Conservation (phyloP, 2,329 filamentous ascomycete species). For the Aspergillus novoparasiticus region DNA sequence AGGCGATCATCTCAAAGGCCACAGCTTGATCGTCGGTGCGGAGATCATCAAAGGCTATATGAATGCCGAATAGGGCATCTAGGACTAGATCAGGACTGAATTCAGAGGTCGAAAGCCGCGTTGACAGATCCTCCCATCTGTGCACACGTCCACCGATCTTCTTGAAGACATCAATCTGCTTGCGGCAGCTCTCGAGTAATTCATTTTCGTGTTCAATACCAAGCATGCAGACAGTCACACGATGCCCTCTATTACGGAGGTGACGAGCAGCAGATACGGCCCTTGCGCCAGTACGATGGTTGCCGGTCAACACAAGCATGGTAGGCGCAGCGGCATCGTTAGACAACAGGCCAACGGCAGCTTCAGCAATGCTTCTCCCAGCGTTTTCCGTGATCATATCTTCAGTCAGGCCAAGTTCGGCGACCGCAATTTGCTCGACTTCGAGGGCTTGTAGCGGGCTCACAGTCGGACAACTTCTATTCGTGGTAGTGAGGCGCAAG, state of each 20-base stretch:
- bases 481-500: constrained; percentile 57
- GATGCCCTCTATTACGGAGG: constrained; percentile 78
- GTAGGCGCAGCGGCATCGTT: constrained; percentile 56
- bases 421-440: constrained; percentile 85
- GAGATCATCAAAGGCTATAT: constrained; percentile 85
- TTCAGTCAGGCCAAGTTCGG: constrained; percentile 82
- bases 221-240: constrained; percentile 80
- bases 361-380: constrained; percentile 81
- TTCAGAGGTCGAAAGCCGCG: constrained; percentile 54
- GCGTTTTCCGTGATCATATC: constrained; percentile 92
- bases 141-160: constrained; percentile 77
- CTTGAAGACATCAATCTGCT: constrained; percentile 81
- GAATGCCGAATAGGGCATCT: constrained; percentile 84
- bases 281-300: constrained; percentile 84
- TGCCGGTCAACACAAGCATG: constrained; percentile 85
- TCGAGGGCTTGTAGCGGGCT: constrained; percentile 84
- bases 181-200: constrained; percentile 75
- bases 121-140: constrained; percentile 60
- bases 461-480: constrained; percentile 59
- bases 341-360: constrained; percentile 70
- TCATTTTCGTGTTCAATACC: constrained; percentile 82
- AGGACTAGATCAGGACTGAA: constrained; percentile 78
- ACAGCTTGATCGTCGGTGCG: constrained; percentile 79
- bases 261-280: constrained; percentile 85
- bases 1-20: constrained; percentile 87